These are phyloP conservation scores for Sporormia fimetaria DNA, from an alignment of 495 filamentous ascomycete genomes.

Conservation along the genomic window DNA sequence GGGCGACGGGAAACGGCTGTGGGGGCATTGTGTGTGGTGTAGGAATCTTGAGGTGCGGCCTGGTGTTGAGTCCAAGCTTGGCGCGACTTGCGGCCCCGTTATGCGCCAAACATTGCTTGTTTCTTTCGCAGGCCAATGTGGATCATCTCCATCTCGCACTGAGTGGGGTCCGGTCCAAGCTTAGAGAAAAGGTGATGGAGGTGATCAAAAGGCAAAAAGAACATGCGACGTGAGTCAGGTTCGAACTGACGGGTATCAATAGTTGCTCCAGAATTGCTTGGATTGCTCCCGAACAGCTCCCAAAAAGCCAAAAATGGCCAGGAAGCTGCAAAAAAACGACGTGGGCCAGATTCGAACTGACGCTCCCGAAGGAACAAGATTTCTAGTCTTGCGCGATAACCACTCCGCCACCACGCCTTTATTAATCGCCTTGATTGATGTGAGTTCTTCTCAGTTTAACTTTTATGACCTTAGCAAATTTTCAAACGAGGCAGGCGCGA, in stretches of 20 bases:
- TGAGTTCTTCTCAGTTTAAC: not conserved
- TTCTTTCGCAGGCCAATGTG: too few species aligned
- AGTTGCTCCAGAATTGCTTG: too few species aligned
- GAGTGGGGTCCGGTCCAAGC: not conserved
- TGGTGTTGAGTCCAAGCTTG: not conserved
- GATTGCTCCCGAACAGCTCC: too few species aligned
- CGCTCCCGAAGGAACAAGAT: slow-evolving; percentile 33
- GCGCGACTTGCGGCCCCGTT: not conserved
- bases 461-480: not conserved
- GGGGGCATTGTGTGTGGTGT: slow-evolving; percentile 12
- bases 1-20: slow-evolving; percentile 10
- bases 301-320: too few species aligned
- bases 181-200: not conserved
- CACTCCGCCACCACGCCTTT: slow-evolving; percentile 31
- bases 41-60: not conserved
- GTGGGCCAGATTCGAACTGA: slow-evolving; percentile 22
- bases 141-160: too few species aligned
- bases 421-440: slow-evolving; percentile 1
- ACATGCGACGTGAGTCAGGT: not conserved
- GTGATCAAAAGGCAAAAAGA: not conserved
- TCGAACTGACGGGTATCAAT: too few species aligned
- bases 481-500: not conserved
- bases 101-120: slow-evolving; percentile 1
- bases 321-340: slow-evolving; percentile 15
- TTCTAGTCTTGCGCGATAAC: slow-evolving; percentile 35